Conservation (phyloP, 495 filamentous ascomycete genomes). For the Cercophora newfieldiana region DNA sequence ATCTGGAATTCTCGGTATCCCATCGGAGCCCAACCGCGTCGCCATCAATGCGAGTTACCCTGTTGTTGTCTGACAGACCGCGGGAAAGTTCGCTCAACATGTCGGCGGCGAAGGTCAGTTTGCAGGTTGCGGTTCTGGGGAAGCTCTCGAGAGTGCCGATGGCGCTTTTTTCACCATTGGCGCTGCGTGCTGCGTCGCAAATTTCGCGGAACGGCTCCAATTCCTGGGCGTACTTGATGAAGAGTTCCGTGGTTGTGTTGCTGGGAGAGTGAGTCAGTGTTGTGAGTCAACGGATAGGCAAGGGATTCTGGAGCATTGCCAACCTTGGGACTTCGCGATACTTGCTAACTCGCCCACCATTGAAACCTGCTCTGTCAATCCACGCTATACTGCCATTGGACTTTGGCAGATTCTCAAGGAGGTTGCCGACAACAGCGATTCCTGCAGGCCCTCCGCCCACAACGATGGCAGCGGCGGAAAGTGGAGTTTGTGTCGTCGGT, state of each 20-base stretch:
- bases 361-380: slow-evolving; percentile 22
- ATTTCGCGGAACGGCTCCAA: slow-evolving; percentile 17
- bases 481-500: neutral
- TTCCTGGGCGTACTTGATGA: slow-evolving; percentile 18
- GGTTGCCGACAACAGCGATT: slow-evolving; percentile 30
- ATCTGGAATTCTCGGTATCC: neutral
- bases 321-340: slow-evolving; percentile 27
- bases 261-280: slow-evolving; percentile 7
- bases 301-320: too few relatives aligned
- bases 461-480: slow-evolving; percentile 20
- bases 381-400: slow-evolving; percentile 24
- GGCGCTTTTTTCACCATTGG: slow-evolving; percentile 20
- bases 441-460: slow-evolving; percentile 30
- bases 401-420: slow-evolving; percentile 15
- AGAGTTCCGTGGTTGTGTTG: slow-evolving; percentile 25
- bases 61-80: slow-evolving; percentile 8
- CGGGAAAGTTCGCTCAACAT: slow-evolving; percentile 18
- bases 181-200: slow-evolving; percentile 6
- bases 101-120: slow-evolving; percentile 22
- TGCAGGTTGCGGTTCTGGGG: slow-evolving; percentile 18
- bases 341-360: slow-evolving; percentile 17
- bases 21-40: neutral
- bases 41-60: slow-evolving; percentile 13
- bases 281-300: neutral
- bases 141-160: slow-evolving; percentile 15